Evolutionary conservation across 345 rosid genomes (phyloP).

Genomic region (Camelina neglecta): DNA sequence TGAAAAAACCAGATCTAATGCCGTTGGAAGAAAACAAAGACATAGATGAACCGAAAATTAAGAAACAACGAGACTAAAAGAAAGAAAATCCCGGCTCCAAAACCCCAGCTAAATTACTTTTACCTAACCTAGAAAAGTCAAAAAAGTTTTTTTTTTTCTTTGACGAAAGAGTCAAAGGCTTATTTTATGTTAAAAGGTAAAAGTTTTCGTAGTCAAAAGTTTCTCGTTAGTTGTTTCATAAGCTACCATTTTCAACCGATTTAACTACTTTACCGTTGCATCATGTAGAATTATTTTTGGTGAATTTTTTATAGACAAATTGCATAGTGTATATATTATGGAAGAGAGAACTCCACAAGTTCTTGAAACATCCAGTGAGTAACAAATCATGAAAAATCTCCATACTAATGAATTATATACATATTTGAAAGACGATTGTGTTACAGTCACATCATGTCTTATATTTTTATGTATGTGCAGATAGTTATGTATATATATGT

Average conservation of each 20-base stretch:
- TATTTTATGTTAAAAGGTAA: constrained; percentile 13
- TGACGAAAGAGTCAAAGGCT: constrained; percentile 21
- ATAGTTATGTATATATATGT: too few species aligned
- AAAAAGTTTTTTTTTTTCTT: neutral
- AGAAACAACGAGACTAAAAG: too few species aligned
- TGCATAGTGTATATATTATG: too few species aligned
- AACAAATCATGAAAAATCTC: constrained; percentile 19
- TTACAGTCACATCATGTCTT: constrained; percentile 25
- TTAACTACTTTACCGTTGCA: constrained; percentile 34
- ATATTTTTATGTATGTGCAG: neutral
- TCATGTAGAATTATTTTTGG: constrained; percentile 11
- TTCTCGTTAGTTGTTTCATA: constrained; percentile 27
- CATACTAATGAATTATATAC: too few species aligned
- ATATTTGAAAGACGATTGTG: too few species aligned
- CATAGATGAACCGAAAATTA: too few species aligned
- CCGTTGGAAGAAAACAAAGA: too few species aligned
- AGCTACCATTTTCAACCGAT: constrained; percentile 28
- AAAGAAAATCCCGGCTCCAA: too few species aligned
- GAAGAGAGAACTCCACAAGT: neutral
- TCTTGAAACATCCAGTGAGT: constrained; percentile 14
- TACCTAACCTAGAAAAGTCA: constrained; percentile 22
- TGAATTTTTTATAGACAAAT: too few species aligned
- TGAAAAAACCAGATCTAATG: too few species aligned
- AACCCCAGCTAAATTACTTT: neutral
- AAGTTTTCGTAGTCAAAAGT: constrained; percentile 4